Evolutionary conservation across 2,329 filamentous ascomycete genomes (phyloP), one percentile per base, ranked within the genome.

Genomic region (Sclerotinia nivalis): DNA sequence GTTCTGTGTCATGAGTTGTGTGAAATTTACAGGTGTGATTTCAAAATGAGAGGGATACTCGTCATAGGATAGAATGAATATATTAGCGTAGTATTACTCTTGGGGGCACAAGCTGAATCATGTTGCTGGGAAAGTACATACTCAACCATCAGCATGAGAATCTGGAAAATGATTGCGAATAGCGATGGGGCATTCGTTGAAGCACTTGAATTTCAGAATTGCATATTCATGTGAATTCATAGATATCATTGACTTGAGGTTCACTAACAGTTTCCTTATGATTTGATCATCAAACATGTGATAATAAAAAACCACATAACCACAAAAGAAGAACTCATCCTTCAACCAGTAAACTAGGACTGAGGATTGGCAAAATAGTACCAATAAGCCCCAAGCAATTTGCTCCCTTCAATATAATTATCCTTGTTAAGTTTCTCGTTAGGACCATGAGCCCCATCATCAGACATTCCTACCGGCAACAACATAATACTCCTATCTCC

Each of bases 401-500:
- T 66, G 20, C 62, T 66, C 13, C 62, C 62, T 25, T 66, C 31
- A 1, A 66, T 31, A n/a, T 69, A 69, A 37, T 69, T 69, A 4
- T 22, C 15, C 67, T 10, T 52, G 22, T 69, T 31, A 25, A 69
- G 28, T 20, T 69, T 69, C 34, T 69, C 67, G 15, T 65, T 65
- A 0, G 67, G 45, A 20, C 55, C 56, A 55, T 69, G 67, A 9
- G 67, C 59, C 1, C 45, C 67, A 55, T 69, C 67, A 25, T 62
- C 58, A 1, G 58, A 62, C 58, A 59, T 59, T 4, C 66, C 66
- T 10, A 69, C 56, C 20, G 66, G 66, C 34, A 69, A 43, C 15
- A 69, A 45, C 47, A 69, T 52, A 7, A 69, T 69, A 45, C 56
- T 69, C 22, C 65, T 69, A 28, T 65, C 47, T 6, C 66, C 66